Evolutionary conservation across 257 asterid genomes (phyloP).

Genomic region (Prunella vulgaris): DNA sequence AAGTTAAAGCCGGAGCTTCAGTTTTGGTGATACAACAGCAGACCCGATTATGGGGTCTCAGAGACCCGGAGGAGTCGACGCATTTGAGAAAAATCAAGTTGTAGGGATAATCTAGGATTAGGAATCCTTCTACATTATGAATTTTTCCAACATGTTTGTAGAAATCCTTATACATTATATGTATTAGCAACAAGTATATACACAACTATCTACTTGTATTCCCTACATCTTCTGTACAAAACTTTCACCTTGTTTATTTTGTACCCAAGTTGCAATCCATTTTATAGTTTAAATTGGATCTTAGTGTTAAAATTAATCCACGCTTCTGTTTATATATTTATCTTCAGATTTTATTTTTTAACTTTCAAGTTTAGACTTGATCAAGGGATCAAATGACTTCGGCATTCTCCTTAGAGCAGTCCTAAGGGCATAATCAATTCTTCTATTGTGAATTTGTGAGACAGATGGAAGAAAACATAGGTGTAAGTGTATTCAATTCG

Average conservation of each 20-base stretch:
- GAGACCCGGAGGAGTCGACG: constrained; percentile 64
- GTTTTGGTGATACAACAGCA: constrained; percentile 60
- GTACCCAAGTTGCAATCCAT: neutral
- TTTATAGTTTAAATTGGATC: too few relatives aligned
- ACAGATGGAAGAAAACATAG: too few relatives aligned
- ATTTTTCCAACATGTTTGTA: neutral
- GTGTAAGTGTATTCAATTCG: too few relatives aligned
- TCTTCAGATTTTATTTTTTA: neutral
- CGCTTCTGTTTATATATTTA: neutral
- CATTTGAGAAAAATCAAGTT: constrained; percentile 53
- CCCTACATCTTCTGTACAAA: neutral
- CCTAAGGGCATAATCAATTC: too few relatives aligned
- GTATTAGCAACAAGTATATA: too few relatives aligned
- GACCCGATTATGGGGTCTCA: constrained; percentile 55
- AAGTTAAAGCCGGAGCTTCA: constrained; percentile 37
- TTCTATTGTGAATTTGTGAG: too few relatives aligned
- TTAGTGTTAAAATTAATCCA: too few relatives aligned
- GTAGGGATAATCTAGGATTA: constrained; percentile 16
- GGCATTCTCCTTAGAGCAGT: too few relatives aligned
- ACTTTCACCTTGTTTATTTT: too few relatives aligned
- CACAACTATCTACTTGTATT: neutral
- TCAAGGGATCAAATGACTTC: too few relatives aligned
- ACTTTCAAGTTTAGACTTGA: too few relatives aligned
- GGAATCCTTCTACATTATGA: neutral
- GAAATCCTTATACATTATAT: constrained; percentile 7